Evolutionary conservation across 108 stramenopile genomes (phyloP), one percentile per base, ranked within the genome.

Genomic region (Seminavis robusta): DNA sequence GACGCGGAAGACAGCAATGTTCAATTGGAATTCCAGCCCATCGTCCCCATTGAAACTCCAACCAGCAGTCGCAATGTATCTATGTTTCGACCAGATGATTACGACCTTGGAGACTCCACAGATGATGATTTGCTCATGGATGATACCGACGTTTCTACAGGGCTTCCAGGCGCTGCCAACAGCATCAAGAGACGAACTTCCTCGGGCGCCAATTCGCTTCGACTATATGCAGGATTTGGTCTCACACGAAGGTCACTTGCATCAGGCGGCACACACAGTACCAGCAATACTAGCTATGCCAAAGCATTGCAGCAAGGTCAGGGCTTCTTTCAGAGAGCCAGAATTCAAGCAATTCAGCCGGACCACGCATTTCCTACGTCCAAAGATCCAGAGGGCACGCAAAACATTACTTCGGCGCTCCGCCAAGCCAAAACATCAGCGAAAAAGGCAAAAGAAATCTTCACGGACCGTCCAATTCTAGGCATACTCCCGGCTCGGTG

Each of bases 361-460:
- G 47, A 77, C 21, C 83, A 91, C 54, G 83, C 81, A 15, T 87
- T 91, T 53, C 90, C 90, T 17, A 85, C 85, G 17, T 82, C 78
- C 52, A 86, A 84, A 44, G 83, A 82, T 56, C 81, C 85, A 9
- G 50, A 57, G 20, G 85, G 90, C 11, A 53, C 65, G 31, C 28
- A 60, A 26, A 77, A 80, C 59, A n/a, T n/a, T n/a, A n/a, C n/a
- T n/a, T n/a, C n/a, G n/a, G n/a, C n/a, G n/a, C 59, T 69, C 11
- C 19, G 43, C 45, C 39, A 40, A 49, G 66, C 37, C 44, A 42
- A 44, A 54, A 47, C 33, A 42, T 25, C 51, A 52, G 31, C 43
- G 1, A 10, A 47, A 2, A 17, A 46, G 32, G 3, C 13, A 16
- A 31, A 47, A 31, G 28, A 59, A 3, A 37, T 42, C 16, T 25